Base-by-base conservation (phyloP, 1,284 basidiomycete species). In the Sanghuangporus baumii region DNA sequence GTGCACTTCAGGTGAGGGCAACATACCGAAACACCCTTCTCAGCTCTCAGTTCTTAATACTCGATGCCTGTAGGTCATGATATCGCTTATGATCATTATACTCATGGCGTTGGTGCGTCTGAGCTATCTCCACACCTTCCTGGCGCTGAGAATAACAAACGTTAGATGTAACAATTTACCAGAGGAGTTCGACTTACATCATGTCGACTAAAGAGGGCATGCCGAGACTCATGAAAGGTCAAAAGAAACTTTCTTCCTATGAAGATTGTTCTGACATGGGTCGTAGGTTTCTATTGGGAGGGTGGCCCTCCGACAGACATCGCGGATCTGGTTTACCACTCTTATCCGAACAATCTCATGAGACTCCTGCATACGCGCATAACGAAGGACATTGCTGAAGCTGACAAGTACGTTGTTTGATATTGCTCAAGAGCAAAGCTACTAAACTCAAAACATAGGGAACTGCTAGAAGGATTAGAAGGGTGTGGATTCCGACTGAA, bases 151-250 rank as follows among this genome's bases (percentile, higher is more conserved):
- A 12, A 4, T 37, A 18, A 3, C 4, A 14, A 20, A 26, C 2
- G 14, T 12, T 11, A 82, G 81, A 82, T 55, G 79, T 85, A 3
- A 86, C 85, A 2, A 82, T 88, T 75, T 80, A 81, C 64, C 88
- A 89, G 71, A 78, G 87, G 31, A 78, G 78, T 37, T 78, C 82
- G 3, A 88, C 84, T 8, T 87, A 85, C 69, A 74, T 89, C 67
- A 84, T 88, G 80, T 78, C 70, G 65, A 80, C 75, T 52, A 78
- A 74, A 73, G 75, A 74, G 67, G 82, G 76, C 63, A 74, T 73
- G 73, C 74, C 71, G 14, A 73, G 68, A 7, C 71, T 75, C 63
- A 71, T 80, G 59, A 67, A 72, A 61, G 62, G 74, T 70, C 50
- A 57, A 56, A 6, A 18, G 8, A 1, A 9, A 34, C n/a, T 41